Conservation (phyloP, 2,329 filamentous ascomycete species). For the Rutstroemia sp. region DNA sequence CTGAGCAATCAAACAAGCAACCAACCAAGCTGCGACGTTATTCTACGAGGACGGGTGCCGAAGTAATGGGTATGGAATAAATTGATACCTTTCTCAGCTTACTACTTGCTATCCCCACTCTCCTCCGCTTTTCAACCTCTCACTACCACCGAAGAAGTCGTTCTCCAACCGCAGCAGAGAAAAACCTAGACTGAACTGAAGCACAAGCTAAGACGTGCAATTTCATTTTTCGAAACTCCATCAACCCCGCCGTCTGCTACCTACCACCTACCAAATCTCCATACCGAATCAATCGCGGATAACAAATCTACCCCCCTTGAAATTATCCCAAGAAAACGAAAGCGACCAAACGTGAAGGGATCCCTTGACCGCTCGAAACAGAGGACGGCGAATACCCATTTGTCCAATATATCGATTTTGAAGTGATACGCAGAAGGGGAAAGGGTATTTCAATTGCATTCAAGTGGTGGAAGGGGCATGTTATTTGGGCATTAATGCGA, state of each 20-base stretch:
- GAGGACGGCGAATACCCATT: slow-evolving; percentile 8
- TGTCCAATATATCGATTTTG: slow-evolving; percentile 11
- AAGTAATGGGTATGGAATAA: neutral
- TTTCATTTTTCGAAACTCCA: slow-evolving; percentile 1
- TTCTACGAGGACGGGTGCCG: too few species aligned
- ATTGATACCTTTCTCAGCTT: slow-evolving; percentile 7
- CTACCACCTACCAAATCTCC: neutral
- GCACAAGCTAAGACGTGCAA: neutral
- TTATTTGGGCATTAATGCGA: slow-evolving; percentile 27
- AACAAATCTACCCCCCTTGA: neutral
- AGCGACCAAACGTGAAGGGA: neutral
- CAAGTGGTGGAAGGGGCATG: slow-evolving; percentile 3
- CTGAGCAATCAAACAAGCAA: neutral
- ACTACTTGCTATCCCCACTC: neutral
- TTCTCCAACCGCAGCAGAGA: too few species aligned
- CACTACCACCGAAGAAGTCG: too few species aligned
- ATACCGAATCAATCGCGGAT: neutral
- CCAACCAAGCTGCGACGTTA: neutral
- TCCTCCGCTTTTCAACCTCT: neutral
- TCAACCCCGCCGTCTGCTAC: neutral
- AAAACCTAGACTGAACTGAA: too few species aligned
- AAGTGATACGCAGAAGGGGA: slow-evolving; percentile 8
- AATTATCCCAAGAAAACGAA: neutral
- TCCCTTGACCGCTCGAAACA: slow-evolving; percentile 1
- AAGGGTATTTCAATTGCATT: slow-evolving; percentile 9